These are phyloP conservation scores for Chlamydomonas eustigma DNA, from an alignment of 139 green algal genomes.

Conservation along the genomic window DNA sequence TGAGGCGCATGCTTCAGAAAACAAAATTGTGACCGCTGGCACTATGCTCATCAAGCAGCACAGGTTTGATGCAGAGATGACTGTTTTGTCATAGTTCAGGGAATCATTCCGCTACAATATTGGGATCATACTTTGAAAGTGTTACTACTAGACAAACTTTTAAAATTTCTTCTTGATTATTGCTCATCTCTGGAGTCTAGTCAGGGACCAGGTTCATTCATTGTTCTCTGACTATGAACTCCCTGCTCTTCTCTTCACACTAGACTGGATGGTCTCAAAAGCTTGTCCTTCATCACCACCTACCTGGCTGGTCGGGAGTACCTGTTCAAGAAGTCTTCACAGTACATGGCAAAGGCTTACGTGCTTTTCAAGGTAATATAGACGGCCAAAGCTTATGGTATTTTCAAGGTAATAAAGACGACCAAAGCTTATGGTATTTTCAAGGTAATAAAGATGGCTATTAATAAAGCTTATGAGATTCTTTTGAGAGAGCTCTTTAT, in stretches of 20 bases:
- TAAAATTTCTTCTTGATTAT: too few relatives aligned
- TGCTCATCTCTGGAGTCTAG: too few relatives aligned
- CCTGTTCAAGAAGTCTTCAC: not conserved
- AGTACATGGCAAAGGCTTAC: not conserved
- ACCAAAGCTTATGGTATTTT: not conserved
- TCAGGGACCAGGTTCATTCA: not conserved
- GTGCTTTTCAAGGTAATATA: slow-evolving; percentile 10
- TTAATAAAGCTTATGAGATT: not conserved
- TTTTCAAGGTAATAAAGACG: slow-evolving; percentile 13
- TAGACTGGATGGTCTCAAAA: not conserved
- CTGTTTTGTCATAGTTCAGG: too few relatives aligned
- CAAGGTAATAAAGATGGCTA: slow-evolving; percentile 14
- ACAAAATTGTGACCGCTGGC: too few relatives aligned
- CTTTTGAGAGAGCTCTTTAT: too few relatives aligned
- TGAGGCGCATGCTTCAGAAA: too few relatives aligned
- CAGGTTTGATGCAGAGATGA: too few relatives aligned
- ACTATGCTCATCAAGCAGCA: too few relatives aligned
- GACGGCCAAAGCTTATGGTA: not conserved
- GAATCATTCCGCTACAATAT: too few relatives aligned
- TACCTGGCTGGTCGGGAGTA: not conserved
- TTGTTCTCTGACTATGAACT: not conserved
- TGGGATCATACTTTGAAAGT: too few relatives aligned
- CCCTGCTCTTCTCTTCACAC: not conserved
- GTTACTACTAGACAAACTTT: too few relatives aligned
- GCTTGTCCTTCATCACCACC: not conserved